Conservation (phyloP, 2,329 filamentous ascomycete genomes). For the Claviceps sp. region DNA sequence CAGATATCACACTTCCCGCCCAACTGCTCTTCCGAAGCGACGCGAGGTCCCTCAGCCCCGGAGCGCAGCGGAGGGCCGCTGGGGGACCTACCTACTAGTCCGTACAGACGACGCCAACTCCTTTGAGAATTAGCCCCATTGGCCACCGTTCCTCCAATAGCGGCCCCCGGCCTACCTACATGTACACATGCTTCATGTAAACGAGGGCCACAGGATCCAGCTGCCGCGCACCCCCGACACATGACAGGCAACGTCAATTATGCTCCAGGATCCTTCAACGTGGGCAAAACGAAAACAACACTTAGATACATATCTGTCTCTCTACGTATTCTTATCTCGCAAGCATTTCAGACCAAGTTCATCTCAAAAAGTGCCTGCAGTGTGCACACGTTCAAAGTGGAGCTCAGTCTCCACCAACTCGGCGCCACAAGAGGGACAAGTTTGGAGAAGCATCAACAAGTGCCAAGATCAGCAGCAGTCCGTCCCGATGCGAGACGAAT, state of each 20-base stretch:
- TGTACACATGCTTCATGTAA: background rate
- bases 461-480: background rate
- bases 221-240: constrained; percentile 1
- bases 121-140: constrained; percentile 1
- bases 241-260: background rate
- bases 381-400: background rate
- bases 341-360: background rate
- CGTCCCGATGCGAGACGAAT: background rate
- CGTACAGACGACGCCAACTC: background rate
- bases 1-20: no score
- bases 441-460: background rate
- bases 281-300: background rate
- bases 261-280: background rate
- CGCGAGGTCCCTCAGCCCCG: no score
- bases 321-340: background rate
- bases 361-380: background rate
- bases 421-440: background rate
- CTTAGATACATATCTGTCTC: background rate
- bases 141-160: background rate
- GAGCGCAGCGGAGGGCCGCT: no score
- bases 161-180: background rate
- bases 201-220: background rate
- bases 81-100: no score
- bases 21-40: no score
- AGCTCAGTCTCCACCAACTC: background rate